These are phyloP conservation scores for Tuber melanosporum DNA, from an alignment of 495 filamentous ascomycete genomes.

Conservation along the genomic window DNA sequence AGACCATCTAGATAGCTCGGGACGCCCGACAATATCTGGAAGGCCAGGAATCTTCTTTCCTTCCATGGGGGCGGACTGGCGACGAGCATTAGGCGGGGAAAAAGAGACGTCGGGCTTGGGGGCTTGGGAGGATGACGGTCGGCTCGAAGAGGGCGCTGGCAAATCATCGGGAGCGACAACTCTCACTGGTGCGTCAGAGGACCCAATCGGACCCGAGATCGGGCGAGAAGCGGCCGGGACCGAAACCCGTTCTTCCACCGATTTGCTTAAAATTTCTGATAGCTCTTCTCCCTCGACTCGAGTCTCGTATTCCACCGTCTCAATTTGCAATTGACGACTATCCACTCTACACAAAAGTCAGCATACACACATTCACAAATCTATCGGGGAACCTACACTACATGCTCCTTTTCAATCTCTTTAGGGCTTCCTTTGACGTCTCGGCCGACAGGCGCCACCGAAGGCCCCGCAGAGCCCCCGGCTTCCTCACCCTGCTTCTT, in stretches of 20 bases:
- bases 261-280: neutral
- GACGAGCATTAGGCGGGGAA: neutral
- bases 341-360: neutral
- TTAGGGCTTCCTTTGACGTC: neutral
- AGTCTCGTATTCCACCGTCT: neutral
- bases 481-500: neutral
- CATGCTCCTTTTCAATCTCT: neutral
- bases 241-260: neutral
- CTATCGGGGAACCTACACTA: neutral
- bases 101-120: neutral
- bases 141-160: neutral
- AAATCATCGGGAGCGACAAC: neutral
- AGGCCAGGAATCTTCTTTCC: conserved; percentile 7
- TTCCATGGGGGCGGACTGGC: neutral
- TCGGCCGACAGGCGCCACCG: neutral
- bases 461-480: neutral
- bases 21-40: conserved; percentile 4
- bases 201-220: neutral
- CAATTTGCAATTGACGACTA: neutral
- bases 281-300: neutral
- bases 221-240: neutral
- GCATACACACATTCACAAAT: neutral
- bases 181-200: neutral
- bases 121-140: neutral
- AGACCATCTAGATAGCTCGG: neutral